A percentile compares a stretch with the other conserved stretches of the same genome.
Conservation (phyloP, 2,329 filamentous ascomycete genomes). For the Talaromyces sp. region DNA sequence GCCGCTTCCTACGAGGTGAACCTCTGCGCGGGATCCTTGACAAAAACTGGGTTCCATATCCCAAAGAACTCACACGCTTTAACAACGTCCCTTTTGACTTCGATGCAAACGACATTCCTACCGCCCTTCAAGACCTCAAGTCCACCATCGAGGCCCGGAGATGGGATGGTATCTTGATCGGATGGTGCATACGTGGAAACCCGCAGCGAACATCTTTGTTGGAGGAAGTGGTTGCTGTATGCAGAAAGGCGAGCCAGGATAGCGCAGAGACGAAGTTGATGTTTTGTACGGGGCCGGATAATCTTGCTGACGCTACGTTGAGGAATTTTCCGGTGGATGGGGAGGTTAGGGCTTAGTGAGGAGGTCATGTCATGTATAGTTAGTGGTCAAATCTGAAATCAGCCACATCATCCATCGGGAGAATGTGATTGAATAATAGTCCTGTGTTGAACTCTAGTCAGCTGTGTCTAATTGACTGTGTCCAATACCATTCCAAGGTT, state of each 20-base stretch:
- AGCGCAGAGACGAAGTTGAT: constrained; percentile 5
- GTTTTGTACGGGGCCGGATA: constrained; percentile 10
- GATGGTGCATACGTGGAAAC: constrained; percentile 9
- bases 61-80: background rate
- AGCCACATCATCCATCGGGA: background rate
- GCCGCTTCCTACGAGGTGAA: background rate
- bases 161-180: constrained; percentile 7
- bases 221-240: background rate
- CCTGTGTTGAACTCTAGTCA: background rate
- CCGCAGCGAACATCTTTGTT: background rate
- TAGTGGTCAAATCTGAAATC: background rate
- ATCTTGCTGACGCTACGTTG: constrained; percentile 7
- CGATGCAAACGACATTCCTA: background rate
- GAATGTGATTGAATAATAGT: background rate
- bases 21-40: background rate
- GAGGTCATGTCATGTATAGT: background rate
- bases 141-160: background rate
- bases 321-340: background rate
- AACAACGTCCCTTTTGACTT: constrained; percentile 1
- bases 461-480: background rate
- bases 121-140: background rate
- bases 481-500: background rate
- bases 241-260: background rate
- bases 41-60: background rate
- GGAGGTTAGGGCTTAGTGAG: background rate